A percentile compares a stretch with the other conserved stretches of the same genome.
Evolutionary conservation across 768 basidiomycete genomes (phyloP).

Genomic region (Rhodotorula taiwanensis): DNA sequence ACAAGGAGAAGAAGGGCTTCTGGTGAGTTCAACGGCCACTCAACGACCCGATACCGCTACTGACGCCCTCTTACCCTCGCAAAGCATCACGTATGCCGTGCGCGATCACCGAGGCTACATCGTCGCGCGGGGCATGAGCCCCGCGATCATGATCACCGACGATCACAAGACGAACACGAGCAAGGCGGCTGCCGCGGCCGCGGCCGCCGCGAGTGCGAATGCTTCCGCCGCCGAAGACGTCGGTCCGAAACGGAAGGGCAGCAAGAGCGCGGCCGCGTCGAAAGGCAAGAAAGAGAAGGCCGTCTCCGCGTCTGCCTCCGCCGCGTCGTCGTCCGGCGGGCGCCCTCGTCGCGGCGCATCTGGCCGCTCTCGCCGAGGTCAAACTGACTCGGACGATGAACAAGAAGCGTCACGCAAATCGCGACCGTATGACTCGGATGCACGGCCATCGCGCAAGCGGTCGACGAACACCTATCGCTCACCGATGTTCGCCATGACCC

Average conservation of each 20-base stretch:
- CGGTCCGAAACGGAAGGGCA: neutral
- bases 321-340: conserved; percentile 59
- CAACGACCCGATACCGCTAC: neutral
- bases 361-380: neutral
- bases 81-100: conserved; percentile 80
- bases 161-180: conserved; percentile 74
- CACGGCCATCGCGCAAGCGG: conserved; percentile 25
- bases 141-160: conserved; percentile 97
- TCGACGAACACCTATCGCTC: conserved; percentile 27
- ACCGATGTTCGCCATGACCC: conserved; percentile 38
- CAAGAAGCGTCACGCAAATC: conserved; percentile 15
- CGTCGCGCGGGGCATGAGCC: conserved; percentile 71
- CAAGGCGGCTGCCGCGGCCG: conserved; percentile 10
- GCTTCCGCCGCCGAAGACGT: neutral
- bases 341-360: conserved; percentile 1
- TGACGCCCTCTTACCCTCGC: neutral
- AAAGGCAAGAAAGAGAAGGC: conserved; percentile 10
- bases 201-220: neutral
- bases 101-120: conserved; percentile 69
- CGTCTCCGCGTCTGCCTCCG: conserved; percentile 50
- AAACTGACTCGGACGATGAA: conserved; percentile 5
- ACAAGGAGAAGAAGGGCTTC: conserved; percentile 93
- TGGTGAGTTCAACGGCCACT: conserved; percentile 39
- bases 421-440: conserved; percentile 40
- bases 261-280: conserved; percentile 54